phyloP scores from a whole-genome alignment of 1,284 basidiomycete genomes.

The Gymnopus androsaceus region DNA sequence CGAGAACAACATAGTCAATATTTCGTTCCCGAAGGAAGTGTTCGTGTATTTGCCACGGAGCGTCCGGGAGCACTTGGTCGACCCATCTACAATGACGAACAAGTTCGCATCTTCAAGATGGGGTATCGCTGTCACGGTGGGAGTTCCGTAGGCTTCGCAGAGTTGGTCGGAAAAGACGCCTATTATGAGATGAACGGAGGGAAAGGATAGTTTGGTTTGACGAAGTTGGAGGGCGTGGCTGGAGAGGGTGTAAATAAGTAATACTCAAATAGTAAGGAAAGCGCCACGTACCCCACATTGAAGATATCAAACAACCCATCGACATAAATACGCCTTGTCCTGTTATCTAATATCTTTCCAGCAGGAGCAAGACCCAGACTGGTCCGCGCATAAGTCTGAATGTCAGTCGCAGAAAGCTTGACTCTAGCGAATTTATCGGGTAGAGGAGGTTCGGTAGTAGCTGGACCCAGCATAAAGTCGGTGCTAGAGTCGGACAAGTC shows the following conservation, averaged over 20 bases:
- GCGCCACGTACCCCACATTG: conserved; percentile 63
- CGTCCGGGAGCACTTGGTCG: conserved; percentile 83
- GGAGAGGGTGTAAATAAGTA: conserved; percentile 34
- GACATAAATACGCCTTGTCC: conserved; percentile 80
- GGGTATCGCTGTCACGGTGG: conserved; percentile 56
- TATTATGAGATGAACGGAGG: conserved; percentile 78
- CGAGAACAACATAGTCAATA: conserved; percentile 62
- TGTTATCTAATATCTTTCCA: conserved; percentile 43
- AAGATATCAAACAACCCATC: conserved; percentile 71
- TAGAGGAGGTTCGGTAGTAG: conserved; percentile 48
- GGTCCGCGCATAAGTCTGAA: conserved; percentile 59
- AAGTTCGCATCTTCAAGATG: conserved; percentile 80
- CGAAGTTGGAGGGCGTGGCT: conserved; percentile 85
- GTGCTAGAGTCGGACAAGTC: conserved; percentile 62
- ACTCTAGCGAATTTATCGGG: conserved; percentile 60
- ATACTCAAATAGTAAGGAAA: conserved; percentile 22
- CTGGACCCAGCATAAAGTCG: conserved; percentile 39
- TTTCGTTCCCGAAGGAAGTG: conserved; percentile 60
- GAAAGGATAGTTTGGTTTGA: conserved; percentile 87
- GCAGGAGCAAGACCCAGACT: conserved; percentile 49
- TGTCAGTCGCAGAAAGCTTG: conserved; percentile 53
- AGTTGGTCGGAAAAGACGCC: conserved; percentile 83
- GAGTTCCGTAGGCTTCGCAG: conserved; percentile 58
- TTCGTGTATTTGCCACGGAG: conserved; percentile 75
- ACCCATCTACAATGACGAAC: conserved; percentile 85